phyloP scores from a whole-genome alignment of 1,284 basidiomycete genomes.

The Malassezia caprae region DNA sequence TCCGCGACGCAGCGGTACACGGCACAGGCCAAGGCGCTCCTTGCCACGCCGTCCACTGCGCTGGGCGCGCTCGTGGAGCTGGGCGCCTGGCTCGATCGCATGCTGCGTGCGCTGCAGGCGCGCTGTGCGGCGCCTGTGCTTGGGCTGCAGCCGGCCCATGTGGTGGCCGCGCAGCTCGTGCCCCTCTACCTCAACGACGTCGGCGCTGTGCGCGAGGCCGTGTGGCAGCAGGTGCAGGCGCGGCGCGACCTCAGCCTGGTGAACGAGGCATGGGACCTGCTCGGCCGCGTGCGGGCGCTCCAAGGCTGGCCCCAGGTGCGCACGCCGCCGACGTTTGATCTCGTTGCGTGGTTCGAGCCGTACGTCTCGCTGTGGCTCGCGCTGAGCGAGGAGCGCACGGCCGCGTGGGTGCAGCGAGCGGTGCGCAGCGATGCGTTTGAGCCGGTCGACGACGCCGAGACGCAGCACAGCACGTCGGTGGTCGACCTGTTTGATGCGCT shows the following conservation, averaged over 20 bases:
- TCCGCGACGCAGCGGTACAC: constrained; percentile 54
- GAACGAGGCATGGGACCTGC: constrained; percentile 58
- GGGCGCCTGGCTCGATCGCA: constrained; percentile 79
- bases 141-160: constrained; percentile 55
- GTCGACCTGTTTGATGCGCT: constrained; percentile 91
- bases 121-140: constrained; percentile 71
- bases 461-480: constrained; percentile 86
- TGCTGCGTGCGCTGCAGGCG: constrained; percentile 69
- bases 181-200: constrained; percentile 69
- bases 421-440: constrained; percentile 50
- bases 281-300: constrained; percentile 65
- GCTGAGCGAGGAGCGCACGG: constrained; percentile 80
- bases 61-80: constrained; percentile 64
- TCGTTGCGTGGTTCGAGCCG: constrained; percentile 63
- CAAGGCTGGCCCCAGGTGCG: constrained; percentile 51
- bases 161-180: constrained; percentile 63
- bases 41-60: constrained; percentile 60
- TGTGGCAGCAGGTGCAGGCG: constrained; percentile 34
- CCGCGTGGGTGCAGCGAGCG: constrained; percentile 66
- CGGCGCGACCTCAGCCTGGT: constrained; percentile 55
- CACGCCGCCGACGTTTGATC: constrained; percentile 22
- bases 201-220: constrained; percentile 39
- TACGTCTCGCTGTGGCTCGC: constrained; percentile 81
- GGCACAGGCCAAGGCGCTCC: constrained; percentile 57
- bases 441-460: constrained; percentile 57